Evolutionary conservation across 2,329 filamentous ascomycete genomes (phyloP).

Genomic region (Zasmidium angulare): DNA sequence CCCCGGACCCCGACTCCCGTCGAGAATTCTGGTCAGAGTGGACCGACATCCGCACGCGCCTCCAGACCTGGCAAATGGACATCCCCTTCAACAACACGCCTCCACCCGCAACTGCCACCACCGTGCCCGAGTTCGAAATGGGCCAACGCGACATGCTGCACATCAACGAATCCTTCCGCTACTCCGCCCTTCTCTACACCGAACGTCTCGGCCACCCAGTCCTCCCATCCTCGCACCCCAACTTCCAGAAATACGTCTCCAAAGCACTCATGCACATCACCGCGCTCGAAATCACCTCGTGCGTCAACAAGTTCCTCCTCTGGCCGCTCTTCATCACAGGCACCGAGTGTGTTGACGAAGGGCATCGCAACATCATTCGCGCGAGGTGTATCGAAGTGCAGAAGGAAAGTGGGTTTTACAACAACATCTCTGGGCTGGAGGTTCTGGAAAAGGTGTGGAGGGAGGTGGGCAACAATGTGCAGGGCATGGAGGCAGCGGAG

Average conservation of each 20-base stretch:
- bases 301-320: constrained; percentile 82
- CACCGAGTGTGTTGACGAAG: constrained; percentile 80
- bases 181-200: constrained; percentile 83
- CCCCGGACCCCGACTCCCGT: constrained; percentile 46
- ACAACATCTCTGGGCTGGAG: constrained; percentile 83
- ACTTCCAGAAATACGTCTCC: constrained; percentile 80
- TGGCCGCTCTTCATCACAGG: constrained; percentile 93
- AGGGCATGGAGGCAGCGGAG: constrained; percentile 27
- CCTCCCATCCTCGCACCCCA: constrained; percentile 69
- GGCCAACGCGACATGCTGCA: constrained; percentile 71
- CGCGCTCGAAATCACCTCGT: constrained; percentile 69
- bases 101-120: constrained; percentile 25
- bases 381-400: constrained; percentile 83
- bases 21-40: constrained; percentile 79
- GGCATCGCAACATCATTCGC: constrained; percentile 76
- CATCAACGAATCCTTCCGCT: constrained; percentile 87
- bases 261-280: constrained; percentile 82
- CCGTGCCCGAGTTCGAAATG: constrained; percentile 24
- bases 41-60: constrained; percentile 72
- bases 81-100: constrained; percentile 30
- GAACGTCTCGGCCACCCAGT: constrained; percentile 80
- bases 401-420: constrained; percentile 86
- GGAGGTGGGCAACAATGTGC: constrained; percentile 28
- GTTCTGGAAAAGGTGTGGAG: constrained; percentile 83
- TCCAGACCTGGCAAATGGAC: constrained; percentile 81